Percentiles rank a stretch among this genome's conserved stretches.
phyloP scores from a whole-genome alignment of 2,329 filamentous ascomycete genomes.

The Colletotrichum eleusines region DNA sequence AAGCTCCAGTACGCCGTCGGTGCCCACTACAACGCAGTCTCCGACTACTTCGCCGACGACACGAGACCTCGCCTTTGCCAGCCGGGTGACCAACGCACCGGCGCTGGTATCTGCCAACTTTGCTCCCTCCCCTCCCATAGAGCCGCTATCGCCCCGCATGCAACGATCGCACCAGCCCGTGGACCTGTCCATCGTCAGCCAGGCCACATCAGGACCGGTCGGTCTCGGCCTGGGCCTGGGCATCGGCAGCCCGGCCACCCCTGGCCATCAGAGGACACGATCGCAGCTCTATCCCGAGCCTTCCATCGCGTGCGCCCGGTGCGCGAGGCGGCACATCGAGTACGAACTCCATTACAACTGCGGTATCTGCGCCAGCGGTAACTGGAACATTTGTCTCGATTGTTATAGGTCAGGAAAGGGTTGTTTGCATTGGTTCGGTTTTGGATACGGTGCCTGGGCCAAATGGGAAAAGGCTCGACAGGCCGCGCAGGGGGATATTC shows the following conservation, averaged over 20 bases:
- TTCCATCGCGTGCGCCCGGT: constrained; percentile 78
- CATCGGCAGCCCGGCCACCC: constrained; percentile 50
- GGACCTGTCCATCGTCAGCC: constrained; percentile 55
- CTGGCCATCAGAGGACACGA: constrained; percentile 56
- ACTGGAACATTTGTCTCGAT: constrained; percentile 82
- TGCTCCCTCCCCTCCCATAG: constrained; percentile 39
- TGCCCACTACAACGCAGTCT: constrained; percentile 46
- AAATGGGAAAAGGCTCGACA: constrained; percentile 71
- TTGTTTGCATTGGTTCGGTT: constrained; percentile 90
- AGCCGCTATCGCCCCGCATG: constrained; percentile 33
- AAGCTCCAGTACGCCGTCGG: constrained; percentile 55
- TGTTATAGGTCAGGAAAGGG: constrained; percentile 85
- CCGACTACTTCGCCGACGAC: constrained; percentile 42
- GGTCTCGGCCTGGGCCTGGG: constrained; percentile 46
- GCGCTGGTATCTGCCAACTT: constrained; percentile 39
- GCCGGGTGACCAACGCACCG: constrained; percentile 46
- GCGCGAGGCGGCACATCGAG: constrained; percentile 79
- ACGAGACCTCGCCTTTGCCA: constrained; percentile 54
- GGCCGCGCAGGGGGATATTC: constrained; percentile 54
- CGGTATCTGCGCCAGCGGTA: constrained; percentile 73
- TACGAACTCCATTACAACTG: constrained; percentile 91
- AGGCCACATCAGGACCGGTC: constrained; percentile 48
- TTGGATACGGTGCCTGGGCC: constrained; percentile 77
- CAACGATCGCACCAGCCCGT: constrained; percentile 52
- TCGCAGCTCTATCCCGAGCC: constrained; percentile 75